Percentiles rank a stretch among this genome's conserved stretches.
Conservation (phyloP, 2,329 filamentous ascomycete species). For the Penicillium sp. region DNA sequence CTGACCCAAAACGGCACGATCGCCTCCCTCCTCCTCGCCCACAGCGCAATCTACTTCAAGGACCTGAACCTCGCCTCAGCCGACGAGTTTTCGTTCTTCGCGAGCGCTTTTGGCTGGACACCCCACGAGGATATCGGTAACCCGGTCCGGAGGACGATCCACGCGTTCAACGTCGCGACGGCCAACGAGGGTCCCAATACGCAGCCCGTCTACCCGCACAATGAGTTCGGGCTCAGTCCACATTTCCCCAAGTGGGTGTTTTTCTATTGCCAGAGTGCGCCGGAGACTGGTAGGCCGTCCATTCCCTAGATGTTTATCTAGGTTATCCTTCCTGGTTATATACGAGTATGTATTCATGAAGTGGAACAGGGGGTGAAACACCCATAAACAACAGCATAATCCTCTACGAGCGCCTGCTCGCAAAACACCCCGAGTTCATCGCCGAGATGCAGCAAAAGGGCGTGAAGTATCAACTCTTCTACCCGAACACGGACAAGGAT, state of each 20-base stretch:
- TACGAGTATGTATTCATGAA: no score
- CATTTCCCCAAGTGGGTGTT: conserved; percentile 1
- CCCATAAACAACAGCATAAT: conserved; percentile 5
- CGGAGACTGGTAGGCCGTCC: neutral
- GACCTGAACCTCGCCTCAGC: neutral
- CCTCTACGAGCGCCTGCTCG: neutral
- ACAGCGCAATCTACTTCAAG: conserved; percentile 4
- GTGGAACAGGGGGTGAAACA: neutral
- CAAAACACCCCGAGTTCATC: conserved; percentile 4
- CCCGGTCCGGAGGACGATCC: neutral
- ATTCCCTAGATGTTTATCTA: neutral
- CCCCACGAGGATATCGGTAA: conserved; percentile 3
- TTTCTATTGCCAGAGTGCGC: neutral
- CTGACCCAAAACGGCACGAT: neutral
- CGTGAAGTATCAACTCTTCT: conserved; percentile 8
- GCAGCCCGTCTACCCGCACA: conserved; percentile 7
- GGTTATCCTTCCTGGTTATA: no score
- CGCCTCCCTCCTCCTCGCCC: neutral
- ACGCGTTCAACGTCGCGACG: conserved; percentile 4
- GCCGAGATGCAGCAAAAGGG: neutral
- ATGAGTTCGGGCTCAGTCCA: conserved; percentile 6
- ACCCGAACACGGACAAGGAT: conserved; percentile 3
- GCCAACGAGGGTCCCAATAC: conserved; percentile 9
- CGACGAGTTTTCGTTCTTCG: neutral
- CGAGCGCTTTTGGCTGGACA: neutral